phyloP scores from a whole-genome alignment of 2,329 filamentous ascomycete species.

The Arthrobotrys sphaeroides region DNA sequence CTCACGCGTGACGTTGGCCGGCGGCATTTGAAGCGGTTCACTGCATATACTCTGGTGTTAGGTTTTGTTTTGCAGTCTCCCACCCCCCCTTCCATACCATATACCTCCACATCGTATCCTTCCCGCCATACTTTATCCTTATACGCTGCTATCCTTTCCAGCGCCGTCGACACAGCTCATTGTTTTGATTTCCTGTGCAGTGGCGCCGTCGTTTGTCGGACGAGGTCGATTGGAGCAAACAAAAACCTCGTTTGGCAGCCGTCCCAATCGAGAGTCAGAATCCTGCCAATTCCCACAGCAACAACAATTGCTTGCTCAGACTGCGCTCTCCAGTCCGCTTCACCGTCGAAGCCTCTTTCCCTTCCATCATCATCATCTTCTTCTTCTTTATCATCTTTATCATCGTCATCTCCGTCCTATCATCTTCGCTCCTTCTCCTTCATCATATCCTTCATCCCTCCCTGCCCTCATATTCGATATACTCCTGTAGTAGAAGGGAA shows the following conservation, averaged over 20 bases:
- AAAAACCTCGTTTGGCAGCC: not conserved
- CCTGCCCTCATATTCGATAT: not conserved
- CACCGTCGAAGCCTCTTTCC: not conserved
- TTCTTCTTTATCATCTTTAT: conserved; percentile 9
- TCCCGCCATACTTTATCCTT: too few relatives aligned
- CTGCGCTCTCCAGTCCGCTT: not conserved
- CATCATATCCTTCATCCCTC: not conserved
- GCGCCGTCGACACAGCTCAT: too few relatives aligned
- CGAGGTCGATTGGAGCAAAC: not conserved
- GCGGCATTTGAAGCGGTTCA: too few relatives aligned
- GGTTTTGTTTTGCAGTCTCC: too few relatives aligned
- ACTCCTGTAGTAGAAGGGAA: not conserved
- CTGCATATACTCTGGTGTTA: not conserved
- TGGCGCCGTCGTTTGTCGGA: too few relatives aligned
- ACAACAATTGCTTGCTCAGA: too few relatives aligned
- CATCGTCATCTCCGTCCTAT: not conserved
- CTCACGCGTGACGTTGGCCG: not conserved
- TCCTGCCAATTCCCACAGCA: too few relatives aligned
- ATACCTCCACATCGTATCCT: too few relatives aligned
- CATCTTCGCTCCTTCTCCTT: not conserved
- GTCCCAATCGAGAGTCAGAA: not conserved
- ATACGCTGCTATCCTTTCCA: too few relatives aligned
- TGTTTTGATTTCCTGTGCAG: too few relatives aligned
- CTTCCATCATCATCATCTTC: not conserved
- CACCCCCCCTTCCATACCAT: too few relatives aligned